Base-by-base conservation (phyloP, 1,139 yeast species). In the Suhomyces chickasaworum region DNA sequence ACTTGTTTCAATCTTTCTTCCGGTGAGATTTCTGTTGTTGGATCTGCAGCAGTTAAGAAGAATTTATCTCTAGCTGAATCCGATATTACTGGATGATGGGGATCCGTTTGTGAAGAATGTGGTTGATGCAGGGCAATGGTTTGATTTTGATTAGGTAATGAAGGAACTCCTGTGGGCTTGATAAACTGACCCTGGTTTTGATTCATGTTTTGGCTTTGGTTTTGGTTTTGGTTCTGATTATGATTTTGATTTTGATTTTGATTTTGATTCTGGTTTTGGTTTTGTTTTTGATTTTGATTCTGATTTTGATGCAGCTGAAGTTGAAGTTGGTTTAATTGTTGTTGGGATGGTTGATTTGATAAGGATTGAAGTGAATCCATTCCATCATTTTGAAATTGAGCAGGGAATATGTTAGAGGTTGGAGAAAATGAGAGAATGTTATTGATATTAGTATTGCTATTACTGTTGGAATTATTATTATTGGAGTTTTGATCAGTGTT, bases 1-100 rank as follows among this genome's bases (percentile, higher is more conserved):
- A 93, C 98, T 61, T 90, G 95, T 59, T 89, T 89, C 56, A 93
- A 75, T 53, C 97, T 77, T 60, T 91, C 98, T 63, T 91, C 98
- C 0, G 98, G 97, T 0, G 96, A 88, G 34, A 88, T 86, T 57
- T 89, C 97, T 0, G 95, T 89, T 0, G 96, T 87, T 1, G 99
- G 99, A 62, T 93, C 98, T 0, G 98, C 98, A 0, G 99, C 98
- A 0, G 98, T 91, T 45, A 93, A 71, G 69, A 93, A 91, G 67
- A 93, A 93, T 66, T 90, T 90, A 63, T 91, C 98, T 54, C 91
- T 77, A 1, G 97, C 96, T 1, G 95, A 84, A 54, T 85, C 93
- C 0, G 88, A 82, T 8, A 83, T 75, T 31, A 77, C 74, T 0
- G 85, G 84, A 42, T 68, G 74, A 48, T 68, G 69, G 51, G 49